These are phyloP conservation scores for Aspergillus novofumigatus DNA, from an alignment of 2,329 filamentous ascomycete species.

Conservation along the genomic window DNA sequence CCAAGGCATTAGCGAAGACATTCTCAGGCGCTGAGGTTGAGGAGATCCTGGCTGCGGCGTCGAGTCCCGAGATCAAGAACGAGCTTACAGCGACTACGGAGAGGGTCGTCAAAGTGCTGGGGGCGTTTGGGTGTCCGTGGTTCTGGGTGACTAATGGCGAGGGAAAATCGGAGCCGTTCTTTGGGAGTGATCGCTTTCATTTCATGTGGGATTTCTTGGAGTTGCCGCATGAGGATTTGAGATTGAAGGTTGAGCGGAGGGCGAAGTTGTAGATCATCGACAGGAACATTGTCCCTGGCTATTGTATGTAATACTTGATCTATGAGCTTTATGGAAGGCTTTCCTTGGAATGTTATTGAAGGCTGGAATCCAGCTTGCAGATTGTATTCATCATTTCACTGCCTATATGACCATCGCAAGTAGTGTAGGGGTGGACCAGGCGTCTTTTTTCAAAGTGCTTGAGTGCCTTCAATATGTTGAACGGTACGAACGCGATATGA, in stretches of 20 bases:
- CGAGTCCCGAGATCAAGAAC: conserved; percentile 49
- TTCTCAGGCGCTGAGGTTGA: conserved; percentile 47
- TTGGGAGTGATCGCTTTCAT: conserved; percentile 66
- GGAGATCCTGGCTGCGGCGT: conserved; percentile 52
- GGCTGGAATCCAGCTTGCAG: neutral
- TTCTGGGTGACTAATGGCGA: conserved; percentile 55
- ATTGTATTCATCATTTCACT: neutral
- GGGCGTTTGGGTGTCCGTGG: conserved; percentile 77
- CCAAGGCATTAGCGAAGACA: conserved; percentile 21
- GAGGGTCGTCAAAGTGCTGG: conserved; percentile 54
- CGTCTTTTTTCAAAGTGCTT: too few relatives aligned
- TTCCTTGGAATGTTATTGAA: neutral
- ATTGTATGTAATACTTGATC: neutral
- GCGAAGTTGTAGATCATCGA: conserved; percentile 5
- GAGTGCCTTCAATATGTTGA: too few relatives aligned
- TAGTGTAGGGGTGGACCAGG: neutral
- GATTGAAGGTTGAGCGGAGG: conserved; percentile 2
- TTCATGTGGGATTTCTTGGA: conserved; percentile 65
- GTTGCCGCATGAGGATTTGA: conserved; percentile 40
- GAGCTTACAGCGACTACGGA: conserved; percentile 57
- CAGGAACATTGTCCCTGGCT: neutral
- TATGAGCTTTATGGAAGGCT: neutral
- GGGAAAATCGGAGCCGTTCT: conserved; percentile 64
- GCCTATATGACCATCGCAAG: neutral
- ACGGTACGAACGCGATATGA: neutral